A percentile compares a stretch with the other conserved stretches of the same genome.
Conservation (phyloP, 192 early-diverging fungal species). For the Allomyces javanicus region DNA sequence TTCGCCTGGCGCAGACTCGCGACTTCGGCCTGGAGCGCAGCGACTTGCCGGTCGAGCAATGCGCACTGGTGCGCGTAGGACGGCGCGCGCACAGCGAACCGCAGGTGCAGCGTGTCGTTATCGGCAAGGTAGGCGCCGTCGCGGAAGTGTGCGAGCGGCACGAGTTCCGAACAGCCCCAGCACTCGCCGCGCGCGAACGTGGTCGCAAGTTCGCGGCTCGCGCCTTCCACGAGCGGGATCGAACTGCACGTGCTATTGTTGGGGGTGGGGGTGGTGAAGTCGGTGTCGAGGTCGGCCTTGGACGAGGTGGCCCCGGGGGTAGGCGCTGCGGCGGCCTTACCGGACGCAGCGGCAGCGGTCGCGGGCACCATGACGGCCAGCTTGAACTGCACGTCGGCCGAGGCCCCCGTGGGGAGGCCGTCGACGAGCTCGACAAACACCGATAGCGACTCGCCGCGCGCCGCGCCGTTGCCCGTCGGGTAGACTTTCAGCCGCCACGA, state of each 20-base stretch:
- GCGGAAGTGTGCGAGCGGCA: neutral
- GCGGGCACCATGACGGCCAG: neutral
- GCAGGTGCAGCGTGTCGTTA: neutral
- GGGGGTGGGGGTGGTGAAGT: neutral
- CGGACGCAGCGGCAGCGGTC: neutral
- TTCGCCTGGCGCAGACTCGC: too few species aligned
- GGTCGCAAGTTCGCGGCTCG: neutral
- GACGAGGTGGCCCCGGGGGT: neutral
- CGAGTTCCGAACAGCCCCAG: neutral
- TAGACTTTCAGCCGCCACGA: slow-evolving; percentile 17
- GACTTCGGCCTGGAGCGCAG: too few species aligned
- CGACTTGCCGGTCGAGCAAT: neutral
- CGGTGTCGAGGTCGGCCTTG: neutral
- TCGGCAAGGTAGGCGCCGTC: neutral
- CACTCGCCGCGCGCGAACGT: neutral
- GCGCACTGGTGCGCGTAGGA: neutral
- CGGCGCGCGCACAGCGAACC: neutral
- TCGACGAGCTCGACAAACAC: slow-evolving; percentile 1
- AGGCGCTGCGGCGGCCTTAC: neutral
- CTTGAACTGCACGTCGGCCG: neutral
- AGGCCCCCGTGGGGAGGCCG: neutral
- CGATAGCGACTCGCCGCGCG: slow-evolving; percentile 2
- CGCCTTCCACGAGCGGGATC: neutral
- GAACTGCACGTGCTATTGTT: too few species aligned
- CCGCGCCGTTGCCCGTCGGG: slow-evolving; percentile 4